Evolutionary conservation across 2,329 filamentous ascomycete species (phyloP).

Genomic region (Fusarium devonianum): DNA sequence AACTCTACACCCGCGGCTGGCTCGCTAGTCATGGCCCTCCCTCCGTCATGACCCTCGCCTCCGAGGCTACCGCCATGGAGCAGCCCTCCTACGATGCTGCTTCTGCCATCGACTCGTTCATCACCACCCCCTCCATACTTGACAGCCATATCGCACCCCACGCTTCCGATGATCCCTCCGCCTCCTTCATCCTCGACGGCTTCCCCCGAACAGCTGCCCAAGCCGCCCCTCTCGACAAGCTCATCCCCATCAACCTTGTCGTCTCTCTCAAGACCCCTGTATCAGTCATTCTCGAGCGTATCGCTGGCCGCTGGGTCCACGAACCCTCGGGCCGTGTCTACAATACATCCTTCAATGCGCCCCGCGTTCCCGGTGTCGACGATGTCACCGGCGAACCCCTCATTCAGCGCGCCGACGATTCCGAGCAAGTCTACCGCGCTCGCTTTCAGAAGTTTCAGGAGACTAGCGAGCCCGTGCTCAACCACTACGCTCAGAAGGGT

Average conservation of each 20-base stretch:
- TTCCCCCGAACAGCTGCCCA: conserved; percentile 90
- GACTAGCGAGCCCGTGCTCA: conserved; percentile 82
- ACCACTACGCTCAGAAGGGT: conserved; percentile 86
- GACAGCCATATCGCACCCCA: conserved; percentile 50
- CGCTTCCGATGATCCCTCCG: conserved; percentile 73
- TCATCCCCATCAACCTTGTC: conserved; percentile 95
- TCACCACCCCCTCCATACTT: conserved; percentile 49
- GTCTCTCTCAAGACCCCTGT: conserved; percentile 86
- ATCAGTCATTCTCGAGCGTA: conserved; percentile 86
- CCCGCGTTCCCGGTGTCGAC: conserved; percentile 80
- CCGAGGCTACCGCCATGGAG: conserved; percentile 50
- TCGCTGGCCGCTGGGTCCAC: conserved; percentile 93
- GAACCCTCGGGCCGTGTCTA: conserved; percentile 90
- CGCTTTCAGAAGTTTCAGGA: conserved; percentile 86
- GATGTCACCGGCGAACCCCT: conserved; percentile 90
- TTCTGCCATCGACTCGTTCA: conserved; percentile 49
- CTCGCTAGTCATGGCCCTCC: conserved; percentile 60
- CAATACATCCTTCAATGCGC: conserved; percentile 92
- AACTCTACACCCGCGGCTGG: conserved; percentile 87
- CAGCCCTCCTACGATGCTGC: conserved; percentile 46
- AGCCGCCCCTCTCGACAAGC: conserved; percentile 75
- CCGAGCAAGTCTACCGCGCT: conserved; percentile 82
- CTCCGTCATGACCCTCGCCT: conserved; percentile 61
- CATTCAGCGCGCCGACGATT: conserved; percentile 84
- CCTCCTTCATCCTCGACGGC: conserved; percentile 94